Conservation (phyloP, 306 rosid genomes). For the Crataegus laevigata region DNA sequence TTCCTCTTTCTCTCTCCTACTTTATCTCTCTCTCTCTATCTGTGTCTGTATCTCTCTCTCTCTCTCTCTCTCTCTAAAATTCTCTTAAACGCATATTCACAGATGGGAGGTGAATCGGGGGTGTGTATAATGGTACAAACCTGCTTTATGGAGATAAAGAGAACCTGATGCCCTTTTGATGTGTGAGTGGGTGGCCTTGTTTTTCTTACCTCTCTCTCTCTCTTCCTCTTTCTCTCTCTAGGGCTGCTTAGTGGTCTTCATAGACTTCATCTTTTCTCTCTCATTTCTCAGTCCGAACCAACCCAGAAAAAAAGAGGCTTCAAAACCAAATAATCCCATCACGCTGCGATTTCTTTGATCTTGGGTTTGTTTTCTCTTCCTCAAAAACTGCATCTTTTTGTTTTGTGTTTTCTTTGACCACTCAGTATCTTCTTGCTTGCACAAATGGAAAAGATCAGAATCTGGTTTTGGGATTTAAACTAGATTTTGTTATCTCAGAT, state of each 20-base stretch:
- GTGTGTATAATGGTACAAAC: slow-evolving; percentile 30
- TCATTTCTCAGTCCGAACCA: not conserved
- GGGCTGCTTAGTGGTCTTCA: slow-evolving; percentile 1
- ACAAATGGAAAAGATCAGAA: not conserved
- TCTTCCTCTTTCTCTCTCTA: not conserved
- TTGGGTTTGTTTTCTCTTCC: slow-evolving; percentile 6
- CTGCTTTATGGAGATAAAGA: slow-evolving; percentile 30
- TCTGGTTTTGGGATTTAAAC: slow-evolving; percentile 13
- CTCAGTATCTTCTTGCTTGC: not conserved
- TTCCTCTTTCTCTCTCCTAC: not conserved
- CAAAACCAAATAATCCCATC: slow-evolving; percentile 7
- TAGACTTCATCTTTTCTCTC: slow-evolving; percentile 6
- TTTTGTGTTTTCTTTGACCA: not conserved
- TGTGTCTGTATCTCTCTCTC: not conserved
- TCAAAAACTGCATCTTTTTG: not conserved
- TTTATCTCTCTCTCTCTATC: not conserved
- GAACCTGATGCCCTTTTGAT: slow-evolving; percentile 62
- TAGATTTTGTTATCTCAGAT: not conserved
- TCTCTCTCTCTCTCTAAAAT: not conserved
- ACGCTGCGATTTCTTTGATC: slow-evolving; percentile 7
- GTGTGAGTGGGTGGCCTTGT: slow-evolving; percentile 51
- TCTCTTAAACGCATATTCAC: slow-evolving; percentile 36
- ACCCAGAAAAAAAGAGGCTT: not conserved
- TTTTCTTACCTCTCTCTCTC: slow-evolving; percentile 15
- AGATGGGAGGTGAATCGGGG: slow-evolving; percentile 40